These are phyloP conservation scores for Globisporangium alternatum DNA, from an alignment of 352 stramenopile species.

Conservation along the genomic window DNA sequence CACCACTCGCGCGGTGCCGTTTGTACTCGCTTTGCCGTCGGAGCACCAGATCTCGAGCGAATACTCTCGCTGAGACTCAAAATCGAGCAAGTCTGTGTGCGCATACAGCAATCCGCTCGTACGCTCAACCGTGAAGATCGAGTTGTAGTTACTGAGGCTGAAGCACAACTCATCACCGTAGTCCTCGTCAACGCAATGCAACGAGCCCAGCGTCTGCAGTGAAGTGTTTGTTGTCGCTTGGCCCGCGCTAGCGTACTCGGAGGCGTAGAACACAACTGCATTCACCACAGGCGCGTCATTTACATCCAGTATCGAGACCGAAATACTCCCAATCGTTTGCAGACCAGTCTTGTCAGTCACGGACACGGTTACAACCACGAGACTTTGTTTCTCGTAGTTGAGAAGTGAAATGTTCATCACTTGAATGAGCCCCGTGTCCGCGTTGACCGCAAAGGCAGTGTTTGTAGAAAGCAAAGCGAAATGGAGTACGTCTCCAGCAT, in stretches of 20 bases:
- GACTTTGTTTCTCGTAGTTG: constrained; percentile 11
- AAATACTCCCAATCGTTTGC: background rate
- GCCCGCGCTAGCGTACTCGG: background rate
- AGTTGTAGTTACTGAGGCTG: constrained; percentile 19
- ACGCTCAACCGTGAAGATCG: constrained; percentile 30
- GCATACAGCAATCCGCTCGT: constrained; percentile 45
- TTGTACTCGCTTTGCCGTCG: constrained; percentile 25
- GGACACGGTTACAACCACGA: background rate
- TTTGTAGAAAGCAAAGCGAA: constrained; percentile 17
- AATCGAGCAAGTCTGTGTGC: constrained; percentile 37
- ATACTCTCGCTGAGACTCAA: constrained; percentile 35
- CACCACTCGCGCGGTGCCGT: constrained; percentile 21
- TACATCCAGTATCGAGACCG: constrained; percentile 1
- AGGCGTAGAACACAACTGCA: background rate
- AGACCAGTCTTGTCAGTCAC: constrained; percentile 11
- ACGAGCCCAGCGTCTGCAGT: constrained; percentile 29
- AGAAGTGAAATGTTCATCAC: constrained; percentile 3
- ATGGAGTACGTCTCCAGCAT: constrained; percentile 21
- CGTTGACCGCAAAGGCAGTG: background rate
- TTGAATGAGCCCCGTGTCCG: background rate
- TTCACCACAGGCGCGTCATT: constrained; percentile 9
- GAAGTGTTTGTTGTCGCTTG: background rate
- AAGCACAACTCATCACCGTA: constrained; percentile 32
- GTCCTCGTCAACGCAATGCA: constrained; percentile 56
- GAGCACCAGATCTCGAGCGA: constrained; percentile 30